These are phyloP conservation scores for Medicago lupulina DNA, from an alignment of 306 rosid species.

Conservation along the genomic window DNA sequence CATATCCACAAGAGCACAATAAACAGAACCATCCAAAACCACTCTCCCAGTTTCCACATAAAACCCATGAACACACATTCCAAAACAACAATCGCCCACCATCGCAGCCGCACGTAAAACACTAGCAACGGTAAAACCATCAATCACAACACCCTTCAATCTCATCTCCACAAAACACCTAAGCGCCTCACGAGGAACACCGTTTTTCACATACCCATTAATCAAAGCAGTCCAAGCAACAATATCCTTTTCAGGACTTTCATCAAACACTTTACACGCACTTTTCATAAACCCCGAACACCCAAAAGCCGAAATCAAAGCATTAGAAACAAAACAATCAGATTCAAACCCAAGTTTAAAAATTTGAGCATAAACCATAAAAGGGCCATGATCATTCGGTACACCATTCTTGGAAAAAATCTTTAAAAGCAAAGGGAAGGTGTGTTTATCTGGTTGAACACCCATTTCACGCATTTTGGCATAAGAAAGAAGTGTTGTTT, in stretches of 20 bases:
- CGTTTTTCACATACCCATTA: constrained; percentile 48
- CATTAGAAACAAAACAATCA: constrained; percentile 48
- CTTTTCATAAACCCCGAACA: constrained; percentile 43
- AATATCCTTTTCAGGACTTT: constrained; percentile 34
- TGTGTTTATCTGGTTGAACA: constrained; percentile 51
- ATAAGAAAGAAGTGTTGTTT: constrained; percentile 40
- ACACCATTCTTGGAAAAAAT: constrained; percentile 31
- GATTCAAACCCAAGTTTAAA: constrained; percentile 45
- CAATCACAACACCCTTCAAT: constrained; percentile 20
- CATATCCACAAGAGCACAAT: constrained; percentile 51
- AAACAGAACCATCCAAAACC: constrained; percentile 44
- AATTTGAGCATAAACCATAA: constrained; percentile 43
- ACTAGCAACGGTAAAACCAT: constrained; percentile 43
- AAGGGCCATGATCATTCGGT: constrained; percentile 26
- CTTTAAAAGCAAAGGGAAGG: constrained; percentile 56
- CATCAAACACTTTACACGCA: constrained; percentile 52
- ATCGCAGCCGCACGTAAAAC: constrained; percentile 47
- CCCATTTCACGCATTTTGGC: constrained; percentile 41
- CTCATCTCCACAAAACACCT: constrained; percentile 50
- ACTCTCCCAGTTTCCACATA: constrained; percentile 50
- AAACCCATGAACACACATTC: constrained; percentile 56
- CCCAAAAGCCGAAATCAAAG: constrained; percentile 44
- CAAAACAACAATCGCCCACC: constrained; percentile 44
- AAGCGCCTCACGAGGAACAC: constrained; percentile 43
- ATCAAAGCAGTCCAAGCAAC: constrained; percentile 56